These are phyloP conservation scores for Xylogone sp. DNA, from an alignment of 2,329 filamentous ascomycete species.

Conservation along the genomic window DNA sequence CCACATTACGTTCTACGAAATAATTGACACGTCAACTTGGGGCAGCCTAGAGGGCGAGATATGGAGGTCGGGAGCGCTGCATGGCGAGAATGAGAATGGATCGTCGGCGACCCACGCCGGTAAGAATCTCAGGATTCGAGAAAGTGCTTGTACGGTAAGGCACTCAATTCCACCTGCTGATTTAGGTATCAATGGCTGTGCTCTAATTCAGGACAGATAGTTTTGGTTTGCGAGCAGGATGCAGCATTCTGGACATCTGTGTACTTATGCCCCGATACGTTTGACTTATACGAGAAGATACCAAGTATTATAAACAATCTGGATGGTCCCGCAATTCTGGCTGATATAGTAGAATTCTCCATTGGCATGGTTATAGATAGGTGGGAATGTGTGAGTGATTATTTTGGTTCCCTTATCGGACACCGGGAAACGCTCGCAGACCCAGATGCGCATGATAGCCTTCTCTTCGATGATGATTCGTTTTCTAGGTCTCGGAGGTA, in stretches of 20 bases:
- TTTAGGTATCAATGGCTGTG: not conserved
- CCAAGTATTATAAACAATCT: slow-evolving; percentile 2
- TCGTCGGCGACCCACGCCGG: not conserved
- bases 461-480: slow-evolving; percentile 22
- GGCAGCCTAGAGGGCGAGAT: slow-evolving; percentile 4
- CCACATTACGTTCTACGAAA: slow-evolving; percentile 9
- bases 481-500: slow-evolving; percentile 22
- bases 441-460: slow-evolving; percentile 19
- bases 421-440: slow-evolving; percentile 16
- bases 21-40: slow-evolving; percentile 1
- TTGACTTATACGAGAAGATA: slow-evolving; percentile 9
- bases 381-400: slow-evolving; percentile 16
- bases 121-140: slow-evolving; percentile 3
- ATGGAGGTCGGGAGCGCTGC: slow-evolving; percentile 4
- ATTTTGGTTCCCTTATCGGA: slow-evolving; percentile 18
- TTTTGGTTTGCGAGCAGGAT: slow-evolving; percentile 2
- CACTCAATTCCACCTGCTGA: not conserved
- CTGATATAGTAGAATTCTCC: slow-evolving; percentile 4
- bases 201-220: not conserved
- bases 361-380: slow-evolving; percentile 10
- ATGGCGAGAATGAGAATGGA: slow-evolving; percentile 6
- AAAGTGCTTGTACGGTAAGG: slow-evolving; percentile 9
- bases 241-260: slow-evolving; percentile 6
- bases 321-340: not conserved
- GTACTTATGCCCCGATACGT: slow-evolving; percentile 7